Percentiles rank a stretch among this genome's conserved stretches.
These are phyloP conservation scores for Exophiala calicioides DNA, from an alignment of 2,329 filamentous ascomycete genomes.

Conservation along the genomic window DNA sequence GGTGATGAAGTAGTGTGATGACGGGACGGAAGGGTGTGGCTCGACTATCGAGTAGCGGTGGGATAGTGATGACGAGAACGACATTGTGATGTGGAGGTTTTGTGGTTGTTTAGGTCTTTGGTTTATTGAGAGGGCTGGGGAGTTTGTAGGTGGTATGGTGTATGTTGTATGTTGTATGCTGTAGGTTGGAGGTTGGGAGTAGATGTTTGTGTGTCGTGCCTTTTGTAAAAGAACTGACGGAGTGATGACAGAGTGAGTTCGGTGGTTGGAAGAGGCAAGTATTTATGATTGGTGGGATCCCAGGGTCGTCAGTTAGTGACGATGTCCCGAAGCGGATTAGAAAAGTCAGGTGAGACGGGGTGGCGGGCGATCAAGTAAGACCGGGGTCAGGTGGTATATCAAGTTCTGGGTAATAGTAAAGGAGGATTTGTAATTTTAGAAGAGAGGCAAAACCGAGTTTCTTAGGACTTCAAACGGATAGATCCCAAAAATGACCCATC, in stretches of 20 bases:
- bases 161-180: too few species aligned
- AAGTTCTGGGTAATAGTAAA: neutral
- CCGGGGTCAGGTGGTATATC: neutral
- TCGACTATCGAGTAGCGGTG: constrained; percentile 59
- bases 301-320: too few species aligned
- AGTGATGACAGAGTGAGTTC: too few species aligned
- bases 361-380: too few species aligned
- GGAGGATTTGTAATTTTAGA: neutral
- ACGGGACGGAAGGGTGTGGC: constrained; percentile 59
- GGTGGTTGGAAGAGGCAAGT: too few species aligned
- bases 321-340: too few species aligned
- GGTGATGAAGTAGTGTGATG: constrained; percentile 50
- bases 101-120: constrained; percentile 19
- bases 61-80: constrained; percentile 36
- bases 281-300: too few species aligned
- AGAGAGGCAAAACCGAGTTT: too few species aligned
- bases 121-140: too few species aligned
- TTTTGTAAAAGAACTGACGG: too few species aligned
- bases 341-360: constrained; percentile 1
- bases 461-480: neutral
- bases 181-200: neutral
- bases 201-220: neutral
- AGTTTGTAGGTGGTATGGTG: too few species aligned
- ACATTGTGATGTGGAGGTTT: constrained; percentile 30
- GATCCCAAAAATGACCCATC: neutral